phyloP scores from a whole-genome alignment of 2,329 filamentous ascomycete species.

The Ceratocystis destructans region DNA sequence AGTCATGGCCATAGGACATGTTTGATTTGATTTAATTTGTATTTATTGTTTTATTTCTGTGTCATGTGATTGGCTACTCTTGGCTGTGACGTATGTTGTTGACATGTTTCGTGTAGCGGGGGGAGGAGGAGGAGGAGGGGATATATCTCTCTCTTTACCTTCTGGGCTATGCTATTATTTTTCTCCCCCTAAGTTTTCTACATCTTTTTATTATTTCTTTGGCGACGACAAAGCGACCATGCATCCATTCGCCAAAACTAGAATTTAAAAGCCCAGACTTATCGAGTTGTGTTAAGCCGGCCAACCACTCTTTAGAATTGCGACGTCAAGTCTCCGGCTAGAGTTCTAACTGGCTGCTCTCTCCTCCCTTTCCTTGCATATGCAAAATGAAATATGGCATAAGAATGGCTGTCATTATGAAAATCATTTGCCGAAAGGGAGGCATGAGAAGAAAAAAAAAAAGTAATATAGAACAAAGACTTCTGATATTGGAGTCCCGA shows the following conservation, averaged over 20 bases:
- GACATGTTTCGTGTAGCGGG: neutral
- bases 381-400: neutral
- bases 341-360: neutral
- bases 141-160: too few species aligned
- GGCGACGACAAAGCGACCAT: neutral
- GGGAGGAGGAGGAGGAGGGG: too few species aligned
- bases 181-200: too few species aligned
- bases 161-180: too few species aligned
- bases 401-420: neutral
- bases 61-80: neutral
- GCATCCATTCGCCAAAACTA: too few species aligned
- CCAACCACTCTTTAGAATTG: neutral
- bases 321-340: neutral
- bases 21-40: neutral
- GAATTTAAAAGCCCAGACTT: too few species aligned
- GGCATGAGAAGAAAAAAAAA: neutral
- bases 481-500: neutral
- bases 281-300: too few species aligned
- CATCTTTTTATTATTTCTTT: too few species aligned
- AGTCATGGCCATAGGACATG: neutral
- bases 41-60: neutral
- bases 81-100: neutral
- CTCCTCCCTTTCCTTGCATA: neutral
- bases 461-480: neutral
- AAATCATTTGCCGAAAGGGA: constrained; percentile 1